Base-by-base conservation (phyloP, 345 rosid species). In the Ceriops zippeliana region DNA sequence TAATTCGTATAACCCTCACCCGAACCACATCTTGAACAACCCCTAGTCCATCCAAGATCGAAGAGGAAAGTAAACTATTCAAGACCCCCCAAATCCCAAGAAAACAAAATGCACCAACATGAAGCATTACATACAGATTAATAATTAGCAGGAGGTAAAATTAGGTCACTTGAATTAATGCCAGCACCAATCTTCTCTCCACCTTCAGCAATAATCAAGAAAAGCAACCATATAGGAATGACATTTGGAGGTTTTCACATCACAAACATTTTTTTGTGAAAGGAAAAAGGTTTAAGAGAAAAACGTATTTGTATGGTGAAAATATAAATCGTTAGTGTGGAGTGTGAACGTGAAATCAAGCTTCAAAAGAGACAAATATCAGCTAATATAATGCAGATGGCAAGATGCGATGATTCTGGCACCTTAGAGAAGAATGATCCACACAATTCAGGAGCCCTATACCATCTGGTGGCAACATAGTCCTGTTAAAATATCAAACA, bases 381-480 rank as follows among this genome's bases (percentile, higher is more conserved):
- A 74, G 75, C 52, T 58, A 76, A 66, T 65, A 70, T 66, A 67
- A 82, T 67, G 65, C 15, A 78, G 62, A 71, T 67, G 72, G 58
- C 66, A 74, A 73, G 62, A 37, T 37, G 66, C 38, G 64, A 56
- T 15, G 64, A 59, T 60, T 63, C 57, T 68, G 54, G 70, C 70
- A 93, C 97, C 96, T 93, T 93, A 49, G 98, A 90, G 90, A 89
- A 89, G 80, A 90, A 93, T 28, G 98, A 93, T 70, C 98, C 98
- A 78, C 98, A 93, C 34, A 93, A 79, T 84, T 93, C 98, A 37
- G 98, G 98, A 66, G 97, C 98, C 54, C 97, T 78, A 68, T 90
- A 93, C 98, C 97, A 93, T 78, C 97, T 86, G 58, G 98, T 93
- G 8, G 98, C 98, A 79, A 90, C 97, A 75, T 93, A 93, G 73